Base-by-base conservation (phyloP, 306 rosid species). In the Rosa rugosa region DNA sequence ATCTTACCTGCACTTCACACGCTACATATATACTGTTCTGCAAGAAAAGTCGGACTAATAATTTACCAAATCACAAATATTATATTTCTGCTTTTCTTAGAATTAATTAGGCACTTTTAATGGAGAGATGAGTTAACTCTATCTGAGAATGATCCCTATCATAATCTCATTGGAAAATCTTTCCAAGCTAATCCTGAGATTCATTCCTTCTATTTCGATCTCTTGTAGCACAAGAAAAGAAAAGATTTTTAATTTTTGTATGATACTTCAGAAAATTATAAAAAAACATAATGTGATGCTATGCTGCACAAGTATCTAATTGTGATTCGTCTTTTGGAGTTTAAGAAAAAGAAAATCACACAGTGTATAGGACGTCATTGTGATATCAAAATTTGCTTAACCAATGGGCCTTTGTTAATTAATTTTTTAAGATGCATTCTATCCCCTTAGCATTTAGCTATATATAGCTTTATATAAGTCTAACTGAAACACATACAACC, bases 1-100 rank as follows among this genome's bases (percentile, higher is more conserved):
- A 11, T 34, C 75, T 73, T 73, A 67, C 50, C 54, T 23, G 17
- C 5, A 57, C 41, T 23, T 57, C 54, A 57, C 77, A 74, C 54
- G 54, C 23, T 3, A 23, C 54, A 13, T 2, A 57, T 57, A 57
- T 41, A 18, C 38, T 53, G 17, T 22, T 41, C 68, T 56, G 40
- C 66, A 73, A 73, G 67, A 40, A 38, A 73, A 34, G 14, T 8
- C 44, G 2, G 40, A 31, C 69, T 64, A 13, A 31, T 60, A 11
- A 9, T 46, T 9, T 45, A 42, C 44, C 69, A 64, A 27, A 64
- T 13, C 6, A 64, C 42, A 64, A 11, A 12, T 31, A 31, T n/a
- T 8, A 20, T 63, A 12, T 73, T 4, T 73, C 27, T 13, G 11
- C 23, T 57, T 74, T 40, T 45, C 77, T 57, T 8, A 40, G 22